Base-by-base conservation (phyloP, 2,329 filamentous ascomycete genomes). In the Alternaria solani region DNA sequence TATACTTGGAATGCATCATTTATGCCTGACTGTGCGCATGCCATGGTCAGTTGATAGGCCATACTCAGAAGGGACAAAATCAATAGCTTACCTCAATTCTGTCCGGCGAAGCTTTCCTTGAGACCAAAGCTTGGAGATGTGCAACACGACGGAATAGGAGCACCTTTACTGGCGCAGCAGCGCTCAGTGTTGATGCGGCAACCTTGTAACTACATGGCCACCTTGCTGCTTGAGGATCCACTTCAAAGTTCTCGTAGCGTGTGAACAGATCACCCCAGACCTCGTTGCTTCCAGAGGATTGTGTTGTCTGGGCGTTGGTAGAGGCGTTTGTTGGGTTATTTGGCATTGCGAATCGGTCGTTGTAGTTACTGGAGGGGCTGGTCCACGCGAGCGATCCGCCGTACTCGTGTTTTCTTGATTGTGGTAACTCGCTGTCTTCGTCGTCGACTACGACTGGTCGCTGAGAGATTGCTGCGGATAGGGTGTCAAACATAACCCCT, bases 401-500 rank as follows among this genome's bases (percentile, higher is more conserved):
- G 7, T 25, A 28, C 8, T 58, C 26, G 12, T 23, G 47, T 9
- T 48, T 38, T 30, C 56, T 59, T n/a, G 61, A 60, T 3, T 57
- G 52, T 9, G 68, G 64, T 25, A 81, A 70, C 42, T 81, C 77
- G 55, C 80, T 81, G 51, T 83, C 81, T 59, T 82, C 81, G 59
- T 83, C 81, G 2, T 78, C 80, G 5, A 83, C 76, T 0, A 82
- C 79, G 0, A 82, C 68, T 3, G 81, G 79, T 1, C 81, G 79
- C 51, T 81, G 77, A 51, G 83, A 80, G 79, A 88, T 85, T 1
- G 84, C 84, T 0, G 86, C 81, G 0, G 83, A 86, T 8, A 87
- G 72, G 0, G 85, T 87, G 65, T 88, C 86, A 48, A 86, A 85
- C 85, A 88, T 88, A 46, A 87, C 78, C 0, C 83, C 84, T 16